These are phyloP conservation scores for Petunia secreta DNA, from an alignment of 257 asterid genomes.

Conservation along the genomic window DNA sequence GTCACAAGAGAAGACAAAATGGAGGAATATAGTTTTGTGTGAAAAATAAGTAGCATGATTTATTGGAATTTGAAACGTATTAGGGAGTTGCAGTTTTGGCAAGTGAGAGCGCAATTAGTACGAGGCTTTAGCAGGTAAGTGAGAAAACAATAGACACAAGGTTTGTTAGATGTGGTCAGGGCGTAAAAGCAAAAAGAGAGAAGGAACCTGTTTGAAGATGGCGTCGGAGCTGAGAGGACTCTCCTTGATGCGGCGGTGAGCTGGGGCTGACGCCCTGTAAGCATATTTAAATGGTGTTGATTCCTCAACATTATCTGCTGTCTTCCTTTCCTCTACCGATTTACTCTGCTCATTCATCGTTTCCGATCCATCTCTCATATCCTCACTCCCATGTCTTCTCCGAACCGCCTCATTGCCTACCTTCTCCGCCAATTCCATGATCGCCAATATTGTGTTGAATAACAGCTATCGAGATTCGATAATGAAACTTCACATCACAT, in stretches of 20 bases:
- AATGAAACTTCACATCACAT: conserved; percentile 14
- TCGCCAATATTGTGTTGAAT: conserved; percentile 1
- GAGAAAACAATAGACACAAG: not conserved
- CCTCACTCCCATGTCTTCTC: conserved; percentile 18
- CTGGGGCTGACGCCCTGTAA: conserved; percentile 81
- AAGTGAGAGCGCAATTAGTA: too few species aligned
- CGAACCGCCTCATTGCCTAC: conserved; percentile 25
- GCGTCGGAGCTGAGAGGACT: conserved; percentile 98
- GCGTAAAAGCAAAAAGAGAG: too few species aligned
- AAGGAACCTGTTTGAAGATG: conserved; percentile 79
- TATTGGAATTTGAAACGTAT: too few species aligned
- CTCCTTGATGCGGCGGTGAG: conserved; percentile 82
- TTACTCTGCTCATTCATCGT: not conserved
- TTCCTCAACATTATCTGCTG: conserved; percentile 46
- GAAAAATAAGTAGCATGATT: not conserved
- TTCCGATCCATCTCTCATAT: conserved; percentile 29
- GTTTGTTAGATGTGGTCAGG: not conserved
- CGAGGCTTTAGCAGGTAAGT: not conserved
- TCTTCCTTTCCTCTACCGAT: conserved; percentile 26
- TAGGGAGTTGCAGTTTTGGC: too few species aligned
- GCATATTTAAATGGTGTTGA: conserved; percentile 45
- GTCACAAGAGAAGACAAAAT: not conserved
- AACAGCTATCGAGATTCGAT: not conserved
- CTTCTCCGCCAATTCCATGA: conserved; percentile 61
- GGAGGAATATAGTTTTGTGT: not conserved